Percentiles rank a stretch among this genome's conserved stretches.
These are phyloP conservation scores for Nitzschia palea DNA, from an alignment of 108 stramenopile species.

Conservation along the genomic window DNA sequence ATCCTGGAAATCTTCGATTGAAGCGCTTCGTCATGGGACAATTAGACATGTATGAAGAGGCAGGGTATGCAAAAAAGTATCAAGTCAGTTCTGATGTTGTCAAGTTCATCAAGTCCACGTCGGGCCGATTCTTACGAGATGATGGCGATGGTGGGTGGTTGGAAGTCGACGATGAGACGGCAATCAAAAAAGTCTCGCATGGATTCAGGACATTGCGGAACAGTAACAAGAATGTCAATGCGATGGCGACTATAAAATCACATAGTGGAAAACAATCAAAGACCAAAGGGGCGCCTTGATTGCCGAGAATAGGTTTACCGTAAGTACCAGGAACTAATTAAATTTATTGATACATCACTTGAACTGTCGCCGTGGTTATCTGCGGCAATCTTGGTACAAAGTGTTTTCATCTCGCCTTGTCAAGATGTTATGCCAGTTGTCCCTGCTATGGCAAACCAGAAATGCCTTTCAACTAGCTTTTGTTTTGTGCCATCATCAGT, in stretches of 20 bases:
- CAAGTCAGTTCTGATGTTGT: conserved; percentile 18
- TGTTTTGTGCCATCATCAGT: too few species aligned
- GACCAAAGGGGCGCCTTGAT: too few species aligned
- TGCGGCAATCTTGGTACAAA: background rate
- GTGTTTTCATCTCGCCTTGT: background rate
- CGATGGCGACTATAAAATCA: background rate
- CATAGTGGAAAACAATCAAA: background rate
- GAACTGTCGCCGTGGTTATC: background rate
- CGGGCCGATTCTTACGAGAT: conserved; percentile 38
- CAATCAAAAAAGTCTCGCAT: conserved; percentile 3
- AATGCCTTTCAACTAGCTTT: too few species aligned
- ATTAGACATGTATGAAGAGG: background rate
- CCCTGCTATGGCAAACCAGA: too few species aligned
- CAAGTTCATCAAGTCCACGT: conserved; percentile 5
- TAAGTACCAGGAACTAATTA: too few species aligned
- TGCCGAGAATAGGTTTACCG: too few species aligned
- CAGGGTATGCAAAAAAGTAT: background rate
- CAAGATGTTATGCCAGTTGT: too few species aligned
- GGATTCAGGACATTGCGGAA: conserved; percentile 3
- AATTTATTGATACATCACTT: background rate
- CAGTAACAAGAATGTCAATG: background rate
- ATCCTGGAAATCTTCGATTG: conserved; percentile 6
- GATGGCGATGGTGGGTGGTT: conserved; percentile 2
- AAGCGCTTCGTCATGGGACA: background rate
- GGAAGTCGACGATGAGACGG: background rate